Evolutionary conservation across 1,139 yeast species (phyloP).

Genomic region (Candida anutae): DNA sequence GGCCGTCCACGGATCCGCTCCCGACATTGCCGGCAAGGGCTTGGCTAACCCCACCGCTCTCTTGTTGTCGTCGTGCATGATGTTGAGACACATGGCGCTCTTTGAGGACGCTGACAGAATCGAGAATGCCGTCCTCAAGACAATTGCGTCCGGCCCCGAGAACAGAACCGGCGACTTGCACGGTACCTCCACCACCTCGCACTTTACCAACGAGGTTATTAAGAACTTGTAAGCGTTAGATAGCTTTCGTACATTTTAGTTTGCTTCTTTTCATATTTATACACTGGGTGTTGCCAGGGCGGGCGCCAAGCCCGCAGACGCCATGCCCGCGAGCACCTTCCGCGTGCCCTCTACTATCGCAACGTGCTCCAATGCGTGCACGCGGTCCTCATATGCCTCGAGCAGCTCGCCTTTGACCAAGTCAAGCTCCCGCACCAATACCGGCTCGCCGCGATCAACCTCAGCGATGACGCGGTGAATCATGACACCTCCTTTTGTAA

Average conservation of each 20-base stretch:
- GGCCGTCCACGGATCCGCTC: constrained; percentile 99
- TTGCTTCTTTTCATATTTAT: no score
- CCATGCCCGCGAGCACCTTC: constrained; percentile 49
- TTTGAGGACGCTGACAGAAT: constrained; percentile 72
- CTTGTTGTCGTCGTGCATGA: constrained; percentile 92
- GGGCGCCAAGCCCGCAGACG: no score
- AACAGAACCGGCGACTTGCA: constrained; percentile 92
- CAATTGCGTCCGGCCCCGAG: constrained; percentile 92
- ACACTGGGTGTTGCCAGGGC: no score
- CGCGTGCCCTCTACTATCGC: constrained; percentile 91
- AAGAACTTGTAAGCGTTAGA: constrained; percentile 34
- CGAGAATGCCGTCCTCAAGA: constrained; percentile 81
- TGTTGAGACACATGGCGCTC: constrained; percentile 97
- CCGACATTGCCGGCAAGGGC: constrained; percentile 97
- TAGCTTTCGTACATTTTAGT: no score
- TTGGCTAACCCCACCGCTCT: constrained; percentile 98
- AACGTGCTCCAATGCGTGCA: constrained; percentile 77
- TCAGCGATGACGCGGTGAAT: constrained; percentile 90
- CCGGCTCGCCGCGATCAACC: constrained; percentile 89
- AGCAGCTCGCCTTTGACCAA: constrained; percentile 64
- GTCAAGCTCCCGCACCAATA: constrained; percentile 71
- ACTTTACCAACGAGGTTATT: constrained; percentile 70
- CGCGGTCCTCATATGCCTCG: constrained; percentile 73
- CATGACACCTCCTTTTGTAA: constrained; percentile 88
- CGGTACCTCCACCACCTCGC: constrained; percentile 83